Evolutionary conservation across 345 rosid species (phyloP), one percentile per base, ranked within the genome.

Genomic region (Eucalyptus melliodora): DNA sequence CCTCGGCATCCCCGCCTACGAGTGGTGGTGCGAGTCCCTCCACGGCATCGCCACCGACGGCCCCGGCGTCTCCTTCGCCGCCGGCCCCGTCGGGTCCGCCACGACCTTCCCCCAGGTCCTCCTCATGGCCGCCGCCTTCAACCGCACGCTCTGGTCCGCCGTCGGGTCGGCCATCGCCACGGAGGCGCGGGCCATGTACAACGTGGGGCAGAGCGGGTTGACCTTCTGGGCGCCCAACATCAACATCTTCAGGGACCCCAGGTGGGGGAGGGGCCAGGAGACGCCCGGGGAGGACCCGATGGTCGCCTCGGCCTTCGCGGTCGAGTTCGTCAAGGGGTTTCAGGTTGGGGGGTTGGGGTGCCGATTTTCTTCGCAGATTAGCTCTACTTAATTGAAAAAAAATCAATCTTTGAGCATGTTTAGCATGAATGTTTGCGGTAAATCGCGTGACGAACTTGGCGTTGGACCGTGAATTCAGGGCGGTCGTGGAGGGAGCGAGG

Each of bases 181-280:
- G 49, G 99, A 97, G 93, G 99, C 92, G 69, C 92, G 97, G 89
- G 98, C 99, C 14, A 97, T 97, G 98, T 94, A 97, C 87, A 96
- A 96, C 50, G 92, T 88, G 47, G 98, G 99, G 10, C 99, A 96
- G 91, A 97, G 98, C 83, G 98, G 98, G 92, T 91, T 97, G 95
- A 96, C 98, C 5, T 96, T 92, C 89, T 96, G 99, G 99, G 99
- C 99, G 13, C 99, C 99, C 4, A 96, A 95, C 91, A 90, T 97
- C 59, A 97, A 97, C 59, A 92, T 97, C 87, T 97, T 96, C 87
- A 93, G 98, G 92, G 99, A 97, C 86, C 99, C 98, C 50, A 95
- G 99, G 86, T 96, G 99, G 99, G 99, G 99, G 4, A 95, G 99
- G 90, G 99, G 99, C 87, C 99, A 97, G 90, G 99, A 97, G 92